Evolutionary conservation across 2,329 filamentous ascomycete genomes (phyloP), one percentile per base, ranked within the genome.

Genomic region (Calonectria ilicicola): DNA sequence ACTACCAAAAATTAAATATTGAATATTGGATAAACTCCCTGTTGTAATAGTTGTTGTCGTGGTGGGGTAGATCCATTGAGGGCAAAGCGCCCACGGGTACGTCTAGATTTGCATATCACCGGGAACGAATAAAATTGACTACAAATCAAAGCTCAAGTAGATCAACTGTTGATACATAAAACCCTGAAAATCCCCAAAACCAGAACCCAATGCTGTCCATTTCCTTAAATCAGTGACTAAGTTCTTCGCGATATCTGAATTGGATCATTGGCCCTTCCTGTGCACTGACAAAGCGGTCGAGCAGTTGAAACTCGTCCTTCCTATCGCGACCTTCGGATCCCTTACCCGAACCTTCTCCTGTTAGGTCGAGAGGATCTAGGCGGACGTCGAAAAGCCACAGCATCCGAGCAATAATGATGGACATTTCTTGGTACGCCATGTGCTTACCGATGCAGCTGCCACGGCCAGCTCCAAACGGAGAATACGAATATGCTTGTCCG

Each of bases 381-480:
- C 63, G 63, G 6, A 65, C 26, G 23, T 65, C 63, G 27, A 65
- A 65, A 2, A 65, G 44, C 44, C 44, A 65, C 10, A 65, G 17
- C 63, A 65, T 51, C 5, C 44, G 29, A 12, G 63, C 63, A 26
- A 65, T 51, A 17, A 51, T 53, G 21, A 51, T 51, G 19, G 46
- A 51, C 63, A 65, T 65, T 29, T 65, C 63, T 23, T 51, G 44
- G 32, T 65, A 65, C 15, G 63, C 63, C 63, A 65, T 65, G 63
- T 65, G 29, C 46, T 65, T 65, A 40, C 44, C 63, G 14, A 65
- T 65, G 46, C 63, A 65, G 32, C 63, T 51, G 21, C 63, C 21
- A 17, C 44, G 63, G 8, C 63, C 63, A 7, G 46, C 21, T 15
- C 44, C 44, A 15, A 65, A 65, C 17, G 63, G 63, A 49, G 63